A percentile compares a stretch with the other conserved stretches of the same genome.
Evolutionary conservation across 164 flowering plant genomes (phyloP).

Genomic region (Dillenia turbinata): DNA sequence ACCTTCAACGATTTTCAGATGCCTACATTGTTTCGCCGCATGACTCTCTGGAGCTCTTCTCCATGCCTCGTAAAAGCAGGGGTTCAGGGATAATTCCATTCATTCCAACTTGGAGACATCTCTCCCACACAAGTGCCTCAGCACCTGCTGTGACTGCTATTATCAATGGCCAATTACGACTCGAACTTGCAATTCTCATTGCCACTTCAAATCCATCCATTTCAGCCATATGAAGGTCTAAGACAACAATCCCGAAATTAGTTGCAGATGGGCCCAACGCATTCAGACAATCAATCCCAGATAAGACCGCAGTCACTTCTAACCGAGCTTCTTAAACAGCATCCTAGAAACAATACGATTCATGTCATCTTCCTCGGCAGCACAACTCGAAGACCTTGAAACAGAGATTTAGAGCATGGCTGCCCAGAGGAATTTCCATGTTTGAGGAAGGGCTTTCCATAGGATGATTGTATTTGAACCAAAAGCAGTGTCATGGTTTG

Average conservation of each 20-base stretch:
- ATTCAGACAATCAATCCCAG: slow-evolving; percentile 77
- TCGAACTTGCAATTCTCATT: slow-evolving; percentile 57
- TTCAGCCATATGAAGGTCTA: slow-evolving; percentile 86
- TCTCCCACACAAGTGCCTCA: slow-evolving; percentile 60
- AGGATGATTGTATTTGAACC: slow-evolving; percentile 46
- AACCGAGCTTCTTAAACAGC: slow-evolving; percentile 83
- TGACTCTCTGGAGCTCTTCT: slow-evolving; percentile 60
- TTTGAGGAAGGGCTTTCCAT: slow-evolving; percentile 29
- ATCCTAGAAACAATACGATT: slow-evolving; percentile 72
- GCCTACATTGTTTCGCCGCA: slow-evolving; percentile 38
- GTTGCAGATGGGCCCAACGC: slow-evolving; percentile 45
- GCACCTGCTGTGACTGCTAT: slow-evolving; percentile 66
- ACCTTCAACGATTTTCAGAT: too few species aligned
- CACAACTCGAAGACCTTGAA: slow-evolving; percentile 61
- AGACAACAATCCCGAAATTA: slow-evolving; percentile 45
- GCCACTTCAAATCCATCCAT: slow-evolving; percentile 88
- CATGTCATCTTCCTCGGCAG: slow-evolving; percentile 61
- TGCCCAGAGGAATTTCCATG: slow-evolving; percentile 43
- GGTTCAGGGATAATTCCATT: slow-evolving; percentile 80
- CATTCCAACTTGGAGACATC: slow-evolving; percentile 66
- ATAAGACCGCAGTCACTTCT: slow-evolving; percentile 65
- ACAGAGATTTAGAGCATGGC: slow-evolving; percentile 45
- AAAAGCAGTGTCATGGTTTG: slow-evolving; percentile 71
- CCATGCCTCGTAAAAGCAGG: slow-evolving; percentile 54
- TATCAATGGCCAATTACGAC: slow-evolving; percentile 69